Evolutionary conservation across 2,329 filamentous ascomycete species (phyloP).

Genomic region (Pseudogymnoascus pannorum): DNA sequence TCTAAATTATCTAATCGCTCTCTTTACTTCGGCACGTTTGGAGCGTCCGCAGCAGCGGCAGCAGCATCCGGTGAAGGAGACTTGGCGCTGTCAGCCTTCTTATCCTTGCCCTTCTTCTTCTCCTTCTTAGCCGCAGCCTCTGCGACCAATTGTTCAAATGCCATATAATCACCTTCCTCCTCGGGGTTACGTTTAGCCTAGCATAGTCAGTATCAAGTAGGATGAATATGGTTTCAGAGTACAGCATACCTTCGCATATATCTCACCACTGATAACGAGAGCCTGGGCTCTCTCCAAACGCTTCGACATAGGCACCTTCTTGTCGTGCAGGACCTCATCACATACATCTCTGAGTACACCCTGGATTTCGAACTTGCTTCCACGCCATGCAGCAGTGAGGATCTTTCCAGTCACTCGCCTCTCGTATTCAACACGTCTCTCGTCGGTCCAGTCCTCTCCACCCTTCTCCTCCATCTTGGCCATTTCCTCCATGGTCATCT

Average conservation of each 20-base stretch:
- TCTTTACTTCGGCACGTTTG: slow-evolving; percentile 32
- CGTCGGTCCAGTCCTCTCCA: slow-evolving; percentile 96
- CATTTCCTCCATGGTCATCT: slow-evolving; percentile 99
- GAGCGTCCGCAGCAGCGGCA: slow-evolving; percentile 31
- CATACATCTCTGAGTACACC: slow-evolving; percentile 91
- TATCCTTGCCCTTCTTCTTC: slow-evolving; percentile 51
- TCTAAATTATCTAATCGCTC: neutral
- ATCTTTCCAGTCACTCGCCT: slow-evolving; percentile 96
- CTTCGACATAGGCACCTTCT: slow-evolving; percentile 75
- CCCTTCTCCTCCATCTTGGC: slow-evolving; percentile 89
- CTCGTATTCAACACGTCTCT: slow-evolving; percentile 93
- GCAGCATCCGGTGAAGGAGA: slow-evolving; percentile 16
- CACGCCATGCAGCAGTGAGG: slow-evolving; percentile 89
- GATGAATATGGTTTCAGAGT: neutral
- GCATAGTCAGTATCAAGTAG: neutral
- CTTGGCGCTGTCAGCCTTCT: slow-evolving; percentile 28
- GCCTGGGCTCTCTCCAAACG: slow-evolving; percentile 86
- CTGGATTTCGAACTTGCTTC: slow-evolving; percentile 97
- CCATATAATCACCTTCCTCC: slow-evolving; percentile 97
- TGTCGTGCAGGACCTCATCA: slow-evolving; percentile 67
- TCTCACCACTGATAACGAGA: slow-evolving; percentile 77
- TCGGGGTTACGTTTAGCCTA: slow-evolving; percentile 85
- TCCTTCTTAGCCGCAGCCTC: slow-evolving; percentile 96
- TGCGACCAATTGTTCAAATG: slow-evolving; percentile 95
- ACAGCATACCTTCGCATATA: slow-evolving; percentile 70